Evolutionary conservation across 106 monocot species (phyloP).

Genomic region (Chionographis japonica): DNA sequence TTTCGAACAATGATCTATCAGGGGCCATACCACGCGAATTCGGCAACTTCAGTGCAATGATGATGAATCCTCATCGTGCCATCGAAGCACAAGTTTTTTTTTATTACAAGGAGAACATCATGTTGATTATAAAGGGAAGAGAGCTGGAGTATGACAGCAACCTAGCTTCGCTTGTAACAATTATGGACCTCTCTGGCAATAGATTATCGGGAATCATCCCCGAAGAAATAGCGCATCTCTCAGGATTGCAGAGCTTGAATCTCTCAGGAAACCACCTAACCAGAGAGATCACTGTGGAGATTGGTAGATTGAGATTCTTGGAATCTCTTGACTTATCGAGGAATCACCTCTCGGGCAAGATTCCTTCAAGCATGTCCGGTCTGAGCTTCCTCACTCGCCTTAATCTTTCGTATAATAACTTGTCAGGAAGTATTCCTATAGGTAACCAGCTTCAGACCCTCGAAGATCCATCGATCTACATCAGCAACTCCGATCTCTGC

Average conservation of each 20-base stretch:
- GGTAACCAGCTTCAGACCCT: constrained; percentile 11
- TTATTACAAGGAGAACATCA: not conserved
- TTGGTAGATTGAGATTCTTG: constrained; percentile 5
- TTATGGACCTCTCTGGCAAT: constrained; percentile 2
- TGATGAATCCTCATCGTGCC: no score
- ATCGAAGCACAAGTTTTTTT: no score
- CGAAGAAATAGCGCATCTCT: not conserved
- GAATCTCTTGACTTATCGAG: constrained; percentile 28
- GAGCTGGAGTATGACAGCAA: not conserved
- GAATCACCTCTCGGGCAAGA: constrained; percentile 15
- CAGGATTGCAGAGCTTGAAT: constrained; percentile 2
- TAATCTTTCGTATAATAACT: constrained; percentile 25
- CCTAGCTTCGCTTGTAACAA: not conserved
- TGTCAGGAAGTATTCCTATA: constrained; percentile 14
- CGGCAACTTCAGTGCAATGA: constrained; percentile 6
- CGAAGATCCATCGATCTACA: not conserved
- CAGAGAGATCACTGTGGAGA: constrained; percentile 21
- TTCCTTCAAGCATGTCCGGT: constrained; percentile 11
- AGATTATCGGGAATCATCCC: not conserved
- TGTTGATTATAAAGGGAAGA: not conserved
- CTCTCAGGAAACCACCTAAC: constrained; percentile 22
- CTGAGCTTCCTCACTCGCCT: constrained; percentile 1
- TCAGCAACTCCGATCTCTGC: no score
- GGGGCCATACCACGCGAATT: constrained; percentile 5
- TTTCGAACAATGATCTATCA: constrained; percentile 4